Evolutionary conservation across 768 basidiomycete genomes (phyloP).

Genomic region (Lentinula boryana): DNA sequence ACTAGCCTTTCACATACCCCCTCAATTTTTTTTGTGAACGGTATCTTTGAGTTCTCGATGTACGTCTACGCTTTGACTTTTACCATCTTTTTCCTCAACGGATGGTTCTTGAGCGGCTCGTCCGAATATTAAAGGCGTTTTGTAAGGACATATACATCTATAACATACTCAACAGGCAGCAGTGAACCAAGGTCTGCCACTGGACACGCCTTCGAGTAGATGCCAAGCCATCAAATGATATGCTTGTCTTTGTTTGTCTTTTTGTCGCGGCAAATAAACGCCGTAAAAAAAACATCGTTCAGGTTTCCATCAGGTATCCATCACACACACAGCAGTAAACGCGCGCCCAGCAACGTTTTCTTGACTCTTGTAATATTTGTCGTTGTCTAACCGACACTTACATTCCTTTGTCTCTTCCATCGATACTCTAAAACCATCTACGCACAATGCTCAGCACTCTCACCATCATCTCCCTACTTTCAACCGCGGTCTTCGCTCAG

Average conservation of each 20-base stretch:
- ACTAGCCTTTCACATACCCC: too few relatives aligned
- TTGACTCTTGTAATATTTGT: not conserved
- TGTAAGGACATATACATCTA: too few relatives aligned
- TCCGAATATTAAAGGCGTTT: too few relatives aligned
- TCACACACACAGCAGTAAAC: not conserved
- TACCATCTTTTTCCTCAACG: too few relatives aligned
- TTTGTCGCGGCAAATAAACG: not conserved
- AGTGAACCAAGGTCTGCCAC: too few relatives aligned
- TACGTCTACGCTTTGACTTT: too few relatives aligned
- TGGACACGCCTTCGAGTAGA: too few relatives aligned
- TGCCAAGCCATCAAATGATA: not conserved
- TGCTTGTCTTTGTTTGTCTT: not conserved
- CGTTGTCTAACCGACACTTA: not conserved
- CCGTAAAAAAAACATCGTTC: not conserved
- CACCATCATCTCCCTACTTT: constrained; percentile 43
- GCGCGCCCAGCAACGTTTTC: constrained; percentile 1
- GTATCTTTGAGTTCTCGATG: too few relatives aligned
- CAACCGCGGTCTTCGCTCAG: constrained; percentile 47
- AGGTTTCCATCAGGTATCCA: not conserved
- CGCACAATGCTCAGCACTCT: constrained; percentile 45
- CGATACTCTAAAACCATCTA: not conserved
- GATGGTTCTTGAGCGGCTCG: too few relatives aligned
- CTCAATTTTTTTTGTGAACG: too few relatives aligned
- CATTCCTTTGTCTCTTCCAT: not conserved
- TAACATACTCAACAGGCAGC: too few relatives aligned